These are phyloP conservation scores for Erodium maritimum DNA, from an alignment of 345 rosid species.

Conservation along the genomic window DNA sequence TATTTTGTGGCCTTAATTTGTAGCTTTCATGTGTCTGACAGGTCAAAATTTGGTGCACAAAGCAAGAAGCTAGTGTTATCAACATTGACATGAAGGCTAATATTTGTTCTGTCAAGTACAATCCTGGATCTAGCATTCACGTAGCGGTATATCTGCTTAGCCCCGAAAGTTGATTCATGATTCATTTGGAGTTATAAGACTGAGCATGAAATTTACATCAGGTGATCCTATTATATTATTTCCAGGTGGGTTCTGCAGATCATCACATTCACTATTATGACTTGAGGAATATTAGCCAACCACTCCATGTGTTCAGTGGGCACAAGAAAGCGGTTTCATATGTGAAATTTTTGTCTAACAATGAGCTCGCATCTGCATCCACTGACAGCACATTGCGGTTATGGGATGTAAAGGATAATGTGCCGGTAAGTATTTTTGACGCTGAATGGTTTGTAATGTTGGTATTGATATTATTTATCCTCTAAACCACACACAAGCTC, in stretches of 20 bases:
- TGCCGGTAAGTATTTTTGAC: conserved; percentile 25
- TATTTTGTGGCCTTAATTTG: neutral
- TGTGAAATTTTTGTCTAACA: conserved; percentile 49
- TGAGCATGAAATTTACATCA: neutral
- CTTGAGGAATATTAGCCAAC: conserved; percentile 37
- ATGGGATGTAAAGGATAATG: conserved; percentile 53
- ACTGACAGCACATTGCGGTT: conserved; percentile 42
- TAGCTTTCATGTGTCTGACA: conserved; percentile 6
- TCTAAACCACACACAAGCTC: too few relatives aligned
- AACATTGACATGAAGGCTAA: conserved; percentile 46
- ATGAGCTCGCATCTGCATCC: conserved; percentile 55
- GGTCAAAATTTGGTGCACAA: conserved; percentile 64
- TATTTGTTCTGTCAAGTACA: conserved; percentile 52
- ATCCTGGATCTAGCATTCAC: conserved; percentile 50
- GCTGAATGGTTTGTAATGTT: conserved; percentile 3
- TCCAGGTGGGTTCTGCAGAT: conserved; percentile 61
- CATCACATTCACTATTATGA: conserved; percentile 51
- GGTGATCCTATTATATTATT: neutral
- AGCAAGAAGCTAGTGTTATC: conserved; percentile 51
- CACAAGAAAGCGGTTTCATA: conserved; percentile 53
- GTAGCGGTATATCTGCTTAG: conserved; percentile 34
- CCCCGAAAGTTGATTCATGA: neutral
- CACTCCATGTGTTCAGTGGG: conserved; percentile 47
- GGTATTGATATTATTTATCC: neutral
- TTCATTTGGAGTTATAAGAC: neutral